These are phyloP conservation scores for Kluyveromyces siamensis DNA, from an alignment of 805 yeast genomes.

Conservation along the genomic window DNA sequence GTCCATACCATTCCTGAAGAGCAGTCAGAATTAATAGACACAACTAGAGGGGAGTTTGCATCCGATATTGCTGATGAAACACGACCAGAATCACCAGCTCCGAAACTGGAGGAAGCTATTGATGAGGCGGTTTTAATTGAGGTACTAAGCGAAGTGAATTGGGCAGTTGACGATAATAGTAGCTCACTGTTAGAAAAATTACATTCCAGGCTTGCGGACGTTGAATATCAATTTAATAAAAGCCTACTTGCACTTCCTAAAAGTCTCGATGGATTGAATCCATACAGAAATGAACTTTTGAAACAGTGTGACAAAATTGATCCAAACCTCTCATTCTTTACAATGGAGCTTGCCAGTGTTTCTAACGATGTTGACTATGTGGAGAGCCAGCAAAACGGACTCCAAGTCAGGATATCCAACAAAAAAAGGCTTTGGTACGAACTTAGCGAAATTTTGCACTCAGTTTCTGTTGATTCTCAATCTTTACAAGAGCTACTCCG, in stretches of 20 bases:
- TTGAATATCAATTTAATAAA: conserved; percentile 55
- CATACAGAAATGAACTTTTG: conserved; percentile 35
- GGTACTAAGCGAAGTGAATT: conserved; percentile 65
- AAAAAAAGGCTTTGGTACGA: conserved; percentile 68
- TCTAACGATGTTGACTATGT: conserved; percentile 61
- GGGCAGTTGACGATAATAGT: conserved; percentile 64
- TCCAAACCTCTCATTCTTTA: conserved; percentile 44
- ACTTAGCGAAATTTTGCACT: conserved; percentile 54
- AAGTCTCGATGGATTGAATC: conserved; percentile 34
- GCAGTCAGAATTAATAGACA: conserved; percentile 4
- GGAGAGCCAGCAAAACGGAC: conserved; percentile 68
- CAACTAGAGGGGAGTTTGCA: background rate
- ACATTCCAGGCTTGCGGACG: conserved; percentile 45
- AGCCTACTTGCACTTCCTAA: conserved; percentile 43
- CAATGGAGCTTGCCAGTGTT: conserved; percentile 54
- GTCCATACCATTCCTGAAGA: conserved; percentile 28
- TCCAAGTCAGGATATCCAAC: conserved; percentile 77
- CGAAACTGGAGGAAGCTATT: conserved; percentile 32
- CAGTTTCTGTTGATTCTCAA: conserved; percentile 55
- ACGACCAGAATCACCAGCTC: background rate
- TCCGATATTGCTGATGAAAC: background rate
- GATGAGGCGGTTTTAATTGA: conserved; percentile 34
- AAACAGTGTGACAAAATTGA: conserved; percentile 47
- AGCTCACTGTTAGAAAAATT: conserved; percentile 49
- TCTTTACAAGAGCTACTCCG: conserved; percentile 40